A percentile compares a stretch with the other conserved stretches of the same genome.
Conservation (phyloP, 345 rosid genomes). For the Salix arbutifolia region DNA sequence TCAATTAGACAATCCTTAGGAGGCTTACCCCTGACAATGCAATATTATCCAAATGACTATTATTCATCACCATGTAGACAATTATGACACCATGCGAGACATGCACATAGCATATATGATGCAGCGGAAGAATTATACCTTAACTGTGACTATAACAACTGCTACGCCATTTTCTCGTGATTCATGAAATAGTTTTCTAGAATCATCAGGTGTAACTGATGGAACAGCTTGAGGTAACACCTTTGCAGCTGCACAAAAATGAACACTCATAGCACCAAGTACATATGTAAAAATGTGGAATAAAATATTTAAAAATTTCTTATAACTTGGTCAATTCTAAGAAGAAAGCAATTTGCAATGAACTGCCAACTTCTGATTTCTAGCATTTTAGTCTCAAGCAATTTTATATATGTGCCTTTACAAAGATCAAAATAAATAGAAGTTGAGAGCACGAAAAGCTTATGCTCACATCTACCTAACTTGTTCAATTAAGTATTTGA, state of each 20-base stretch:
- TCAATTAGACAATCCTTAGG: not conserved
- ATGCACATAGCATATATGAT: too few relatives aligned
- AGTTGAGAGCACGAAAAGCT: not conserved
- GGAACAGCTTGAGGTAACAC: slow-evolving; percentile 35
- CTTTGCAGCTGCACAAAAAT: slow-evolving; percentile 19
- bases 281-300: not conserved
- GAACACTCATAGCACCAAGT: not conserved
- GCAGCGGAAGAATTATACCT: slow-evolving; percentile 17
- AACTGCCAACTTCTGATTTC: not conserved
- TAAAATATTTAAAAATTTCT: not conserved
- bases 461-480: not conserved
- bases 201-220: slow-evolving; percentile 27
- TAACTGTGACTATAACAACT: slow-evolving; percentile 29
- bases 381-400: not conserved
- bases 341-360: not conserved
- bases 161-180: slow-evolving; percentile 30
- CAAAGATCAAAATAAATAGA: not conserved
- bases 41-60: not conserved
- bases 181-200: slow-evolving; percentile 25
- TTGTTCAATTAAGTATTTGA: not conserved
- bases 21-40: not conserved
- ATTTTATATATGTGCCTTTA: not conserved
- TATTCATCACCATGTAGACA: not conserved
- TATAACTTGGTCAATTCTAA: not conserved
- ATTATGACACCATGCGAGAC: not conserved